Percentiles rank a stretch among this genome's conserved stretches.
Conservation (phyloP, 202 grass and related monocot genomes). For the Schoenoplectus triqueter region DNA sequence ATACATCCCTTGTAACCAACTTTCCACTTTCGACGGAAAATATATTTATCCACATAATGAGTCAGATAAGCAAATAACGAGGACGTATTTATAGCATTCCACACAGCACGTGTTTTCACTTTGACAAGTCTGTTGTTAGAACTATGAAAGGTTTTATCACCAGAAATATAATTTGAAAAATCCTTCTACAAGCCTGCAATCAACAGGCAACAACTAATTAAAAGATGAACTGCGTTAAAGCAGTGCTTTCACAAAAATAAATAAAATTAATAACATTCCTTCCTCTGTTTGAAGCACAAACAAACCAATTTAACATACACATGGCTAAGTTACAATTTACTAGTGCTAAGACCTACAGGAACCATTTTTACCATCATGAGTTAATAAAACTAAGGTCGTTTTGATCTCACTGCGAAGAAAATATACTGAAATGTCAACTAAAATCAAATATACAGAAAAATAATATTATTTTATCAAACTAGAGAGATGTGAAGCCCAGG, state of each 20-base stretch:
- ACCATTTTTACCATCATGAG: conserved; percentile 11
- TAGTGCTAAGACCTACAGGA: conserved; percentile 4
- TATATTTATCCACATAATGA: too few relatives aligned
- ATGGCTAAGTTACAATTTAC: conserved; percentile 12
- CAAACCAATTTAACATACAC: neutral
- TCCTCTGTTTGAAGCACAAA: neutral
- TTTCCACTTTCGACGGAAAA: too few relatives aligned
- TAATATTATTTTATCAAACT: conserved; percentile 29
- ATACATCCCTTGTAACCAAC: too few relatives aligned
- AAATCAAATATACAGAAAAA: conserved; percentile 39
- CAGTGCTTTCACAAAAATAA: neutral
- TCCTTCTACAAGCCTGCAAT: too few relatives aligned
- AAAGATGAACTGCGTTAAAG: neutral
- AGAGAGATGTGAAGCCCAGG: neutral
- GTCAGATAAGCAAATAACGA: too few relatives aligned
- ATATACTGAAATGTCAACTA: conserved; percentile 14
- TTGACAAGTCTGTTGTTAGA: too few relatives aligned
- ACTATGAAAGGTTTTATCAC: too few relatives aligned
- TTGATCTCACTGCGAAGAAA: conserved; percentile 8
- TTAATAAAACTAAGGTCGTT: neutral
- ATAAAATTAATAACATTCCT: neutral
- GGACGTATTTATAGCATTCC: too few relatives aligned
- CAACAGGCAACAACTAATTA: neutral
- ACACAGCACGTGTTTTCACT: too few relatives aligned
- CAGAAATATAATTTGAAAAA: neutral